These are phyloP conservation scores for Boletales sp. DNA, from an alignment of 768 basidiomycete species.

Conservation along the genomic window DNA sequence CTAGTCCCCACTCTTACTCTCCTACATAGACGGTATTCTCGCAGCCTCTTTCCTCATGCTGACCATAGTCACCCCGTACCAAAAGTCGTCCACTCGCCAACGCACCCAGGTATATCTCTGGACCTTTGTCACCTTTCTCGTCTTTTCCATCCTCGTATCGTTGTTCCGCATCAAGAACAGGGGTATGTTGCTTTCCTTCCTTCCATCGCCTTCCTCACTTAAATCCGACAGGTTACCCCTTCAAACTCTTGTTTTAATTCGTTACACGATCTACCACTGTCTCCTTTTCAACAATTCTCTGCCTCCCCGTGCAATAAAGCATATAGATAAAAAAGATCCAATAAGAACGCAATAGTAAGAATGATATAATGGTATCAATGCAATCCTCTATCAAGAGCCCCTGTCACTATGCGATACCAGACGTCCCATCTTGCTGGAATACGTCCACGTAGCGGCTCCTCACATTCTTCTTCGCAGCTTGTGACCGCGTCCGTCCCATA, in stretches of 20 bases:
- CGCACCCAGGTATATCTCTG: constrained; percentile 87
- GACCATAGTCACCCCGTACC: constrained; percentile 75
- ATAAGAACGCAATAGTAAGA: constrained; percentile 12
- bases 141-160: constrained; percentile 84
- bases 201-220: neutral
- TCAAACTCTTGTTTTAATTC: constrained; percentile 67
- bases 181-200: constrained; percentile 41
- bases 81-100: constrained; percentile 69
- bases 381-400: constrained; percentile 1
- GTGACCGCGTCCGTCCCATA: constrained; percentile 50
- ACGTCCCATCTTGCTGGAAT: constrained; percentile 55
- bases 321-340: constrained; percentile 23
- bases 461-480: constrained; percentile 67
- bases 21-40: constrained; percentile 72
- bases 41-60: constrained; percentile 78
- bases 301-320: constrained; percentile 4
- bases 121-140: constrained; percentile 73
- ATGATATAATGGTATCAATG: constrained; percentile 18
- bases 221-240: constrained; percentile 62
- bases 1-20: constrained; percentile 1
- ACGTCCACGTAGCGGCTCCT: constrained; percentile 89
- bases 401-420: constrained; percentile 13
- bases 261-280: neutral
- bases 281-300: too few species aligned
- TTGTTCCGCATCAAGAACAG: constrained; percentile 90